phyloP scores from a whole-genome alignment of 176 grass and related monocot genomes.

The Musa acuminata region DNA sequence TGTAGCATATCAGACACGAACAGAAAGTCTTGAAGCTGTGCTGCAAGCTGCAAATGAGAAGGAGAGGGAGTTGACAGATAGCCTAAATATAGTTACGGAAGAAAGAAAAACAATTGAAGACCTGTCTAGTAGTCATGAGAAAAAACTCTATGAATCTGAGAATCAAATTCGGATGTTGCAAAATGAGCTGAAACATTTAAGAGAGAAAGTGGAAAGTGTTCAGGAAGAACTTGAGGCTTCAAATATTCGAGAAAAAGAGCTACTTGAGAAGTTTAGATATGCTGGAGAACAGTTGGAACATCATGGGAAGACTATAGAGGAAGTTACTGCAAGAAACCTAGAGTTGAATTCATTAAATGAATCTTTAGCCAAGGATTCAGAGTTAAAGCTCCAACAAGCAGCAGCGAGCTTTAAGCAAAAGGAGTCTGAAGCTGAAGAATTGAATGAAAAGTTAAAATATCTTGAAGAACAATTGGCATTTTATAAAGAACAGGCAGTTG shows the following conservation, averaged over 20 bases:
- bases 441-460: conserved; percentile 47
- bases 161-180: conserved; percentile 35
- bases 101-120: conserved; percentile 66
- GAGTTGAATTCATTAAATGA: conserved; percentile 56
- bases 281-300: conserved; percentile 70
- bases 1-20: conserved; percentile 49
- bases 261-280: conserved; percentile 64
- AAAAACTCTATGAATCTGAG: conserved; percentile 53
- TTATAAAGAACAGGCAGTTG: conserved; percentile 46
- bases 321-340: conserved; percentile 63
- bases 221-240: conserved; percentile 47
- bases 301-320: conserved; percentile 53
- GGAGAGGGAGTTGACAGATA: conserved; percentile 56
- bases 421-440: conserved; percentile 41
- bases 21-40: conserved; percentile 49
- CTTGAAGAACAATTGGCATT: conserved; percentile 42
- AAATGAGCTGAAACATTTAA: conserved; percentile 33
- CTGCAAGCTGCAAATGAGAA: conserved; percentile 41
- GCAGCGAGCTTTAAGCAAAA: conserved; percentile 43
- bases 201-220: conserved; percentile 42
- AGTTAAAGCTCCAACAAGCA: conserved; percentile 54
- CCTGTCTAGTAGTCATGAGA: conserved; percentile 29
- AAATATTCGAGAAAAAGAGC: conserved; percentile 39
- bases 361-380: conserved; percentile 70
- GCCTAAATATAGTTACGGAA: conserved; percentile 40